phyloP scores from a whole-genome alignment of 352 stramenopile genomes.

The Pythium rishiriense region DNA sequence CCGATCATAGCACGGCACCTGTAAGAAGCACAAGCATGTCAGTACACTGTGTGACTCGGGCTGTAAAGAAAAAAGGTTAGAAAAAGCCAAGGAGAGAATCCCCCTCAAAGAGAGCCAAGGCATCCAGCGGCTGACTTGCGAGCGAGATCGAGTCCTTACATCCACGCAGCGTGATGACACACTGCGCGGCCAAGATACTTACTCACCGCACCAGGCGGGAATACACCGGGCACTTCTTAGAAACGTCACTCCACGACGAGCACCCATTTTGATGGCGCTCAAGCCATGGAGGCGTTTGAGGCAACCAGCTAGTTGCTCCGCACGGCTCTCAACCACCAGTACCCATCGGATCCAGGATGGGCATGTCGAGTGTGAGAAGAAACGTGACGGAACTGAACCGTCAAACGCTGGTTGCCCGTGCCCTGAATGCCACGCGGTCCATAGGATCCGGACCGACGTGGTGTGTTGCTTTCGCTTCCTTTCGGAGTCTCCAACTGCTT shows the following conservation, averaged over 20 bases:
- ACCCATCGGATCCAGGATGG: constrained; percentile 8
- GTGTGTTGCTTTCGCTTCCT: constrained; percentile 13
- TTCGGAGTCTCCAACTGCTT: constrained; percentile 23
- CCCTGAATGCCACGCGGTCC: constrained; percentile 20
- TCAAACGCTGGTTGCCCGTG: constrained; percentile 28
- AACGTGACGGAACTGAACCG: neutral
- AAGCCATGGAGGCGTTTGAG: constrained; percentile 12
- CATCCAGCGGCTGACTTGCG: constrained; percentile 2
- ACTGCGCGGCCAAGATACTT: constrained; percentile 55
- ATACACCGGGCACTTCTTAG: constrained; percentile 33
- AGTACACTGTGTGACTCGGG: constrained; percentile 24
- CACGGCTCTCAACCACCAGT: neutral
- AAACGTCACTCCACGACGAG: constrained; percentile 8
- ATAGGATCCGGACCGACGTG: neutral
- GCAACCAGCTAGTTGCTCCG: neutral
- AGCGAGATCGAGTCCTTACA: constrained; percentile 25
- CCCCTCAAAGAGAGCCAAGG: constrained; percentile 18
- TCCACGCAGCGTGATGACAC: neutral
- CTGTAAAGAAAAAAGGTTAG: constrained; percentile 15
- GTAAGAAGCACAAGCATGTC: constrained; percentile 35
- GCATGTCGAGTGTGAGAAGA: neutral
- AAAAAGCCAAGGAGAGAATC: constrained; percentile 10
- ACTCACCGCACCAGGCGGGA: constrained; percentile 80
- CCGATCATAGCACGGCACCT: constrained; percentile 96
- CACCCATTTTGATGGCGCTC: neutral